A percentile compares a stretch with the other conserved stretches of the same genome.
Conservation (phyloP, 208 protist genomes). For the Trypanosoma rangeli region DNA sequence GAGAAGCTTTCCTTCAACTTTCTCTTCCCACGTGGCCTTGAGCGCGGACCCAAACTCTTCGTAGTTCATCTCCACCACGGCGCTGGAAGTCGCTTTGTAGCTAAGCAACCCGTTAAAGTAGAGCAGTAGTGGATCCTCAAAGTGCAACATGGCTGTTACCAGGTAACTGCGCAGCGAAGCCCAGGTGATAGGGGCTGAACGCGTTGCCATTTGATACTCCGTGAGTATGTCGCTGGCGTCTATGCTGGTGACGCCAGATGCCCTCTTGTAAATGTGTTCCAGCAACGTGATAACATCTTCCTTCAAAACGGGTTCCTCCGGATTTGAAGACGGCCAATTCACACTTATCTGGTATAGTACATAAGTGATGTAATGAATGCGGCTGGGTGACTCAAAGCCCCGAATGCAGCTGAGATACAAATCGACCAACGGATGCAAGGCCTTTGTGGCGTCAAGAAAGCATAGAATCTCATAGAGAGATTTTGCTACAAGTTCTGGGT, state of each 20-base stretch:
- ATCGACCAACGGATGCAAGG: conserved; percentile 51
- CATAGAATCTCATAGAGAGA: conserved; percentile 89
- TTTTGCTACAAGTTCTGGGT: conserved; percentile 88
- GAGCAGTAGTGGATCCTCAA: conserved; percentile 77
- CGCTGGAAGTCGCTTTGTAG: conserved; percentile 38
- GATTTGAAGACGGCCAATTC: conserved; percentile 82
- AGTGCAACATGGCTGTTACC: conserved; percentile 68
- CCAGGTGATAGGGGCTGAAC: conserved; percentile 71
- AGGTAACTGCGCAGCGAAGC: conserved; percentile 73
- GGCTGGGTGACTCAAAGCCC: conserved; percentile 77
- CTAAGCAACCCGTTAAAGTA: conserved; percentile 78
- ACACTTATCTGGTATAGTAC: conserved; percentile 83
- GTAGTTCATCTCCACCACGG: conserved; percentile 59
- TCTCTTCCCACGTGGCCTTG: conserved; percentile 57
- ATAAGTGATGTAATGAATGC: conserved; percentile 82
- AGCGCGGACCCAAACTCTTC: conserved; percentile 63
- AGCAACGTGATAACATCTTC: conserved; percentile 76
- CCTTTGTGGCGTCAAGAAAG: conserved; percentile 72
- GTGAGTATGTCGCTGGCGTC: conserved; percentile 59
- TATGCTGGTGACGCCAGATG: conserved; percentile 49
- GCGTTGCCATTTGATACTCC: conserved; percentile 81
- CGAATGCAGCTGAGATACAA: conserved; percentile 81
- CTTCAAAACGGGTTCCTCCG: conserved; percentile 45
- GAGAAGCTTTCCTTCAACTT: conserved; percentile 50
- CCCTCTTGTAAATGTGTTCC: conserved; percentile 76